These are phyloP conservation scores for Plasmopara viticola DNA, from an alignment of 352 stramenopile species.

Conservation along the genomic window DNA sequence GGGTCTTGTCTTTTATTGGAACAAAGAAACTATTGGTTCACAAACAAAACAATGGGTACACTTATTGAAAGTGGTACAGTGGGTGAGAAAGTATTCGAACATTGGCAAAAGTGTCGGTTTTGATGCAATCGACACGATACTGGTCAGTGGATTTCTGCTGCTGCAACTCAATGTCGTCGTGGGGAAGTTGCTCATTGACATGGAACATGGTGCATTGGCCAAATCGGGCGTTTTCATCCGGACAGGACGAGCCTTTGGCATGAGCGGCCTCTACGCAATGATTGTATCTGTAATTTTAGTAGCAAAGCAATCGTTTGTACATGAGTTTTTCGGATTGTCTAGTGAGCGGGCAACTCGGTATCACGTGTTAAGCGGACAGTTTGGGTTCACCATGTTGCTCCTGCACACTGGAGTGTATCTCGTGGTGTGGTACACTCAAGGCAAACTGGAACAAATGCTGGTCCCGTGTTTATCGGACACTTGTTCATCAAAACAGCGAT, in stretches of 20 bases:
- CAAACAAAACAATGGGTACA: conserved; percentile 6
- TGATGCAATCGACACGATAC: conserved; percentile 45
- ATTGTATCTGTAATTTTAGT: conserved; percentile 59
- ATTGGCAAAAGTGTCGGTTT: conserved; percentile 20
- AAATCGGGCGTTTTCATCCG: conserved; percentile 47
- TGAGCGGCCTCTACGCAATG: conserved; percentile 59
- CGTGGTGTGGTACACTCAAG: conserved; percentile 43
- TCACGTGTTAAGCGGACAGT: conserved; percentile 57
- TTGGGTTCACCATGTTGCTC: conserved; percentile 34
- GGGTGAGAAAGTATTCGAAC: conserved; percentile 20
- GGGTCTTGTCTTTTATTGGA: conserved; percentile 41
- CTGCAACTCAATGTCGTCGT: conserved; percentile 61
- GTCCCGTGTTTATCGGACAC: conserved; percentile 41
- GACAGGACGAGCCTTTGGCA: conserved; percentile 47
- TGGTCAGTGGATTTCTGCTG: conserved; percentile 34
- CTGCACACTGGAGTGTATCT: conserved; percentile 54
- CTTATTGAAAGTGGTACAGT: conserved; percentile 19
- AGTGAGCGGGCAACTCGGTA: conserved; percentile 51
- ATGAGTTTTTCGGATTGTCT: conserved; percentile 49
- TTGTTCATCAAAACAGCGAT: conserved; percentile 36
- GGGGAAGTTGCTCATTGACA: conserved; percentile 60
- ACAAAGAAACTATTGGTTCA: conserved; percentile 10
- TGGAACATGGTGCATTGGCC: conserved; percentile 55
- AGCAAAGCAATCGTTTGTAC: conserved; percentile 54
- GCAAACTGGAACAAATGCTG: conserved; percentile 44